Percentiles rank a stretch among this genome's conserved stretches.
phyloP scores from a whole-genome alignment of 2,329 filamentous ascomycete genomes.

The Diaporthe aspalathi region DNA sequence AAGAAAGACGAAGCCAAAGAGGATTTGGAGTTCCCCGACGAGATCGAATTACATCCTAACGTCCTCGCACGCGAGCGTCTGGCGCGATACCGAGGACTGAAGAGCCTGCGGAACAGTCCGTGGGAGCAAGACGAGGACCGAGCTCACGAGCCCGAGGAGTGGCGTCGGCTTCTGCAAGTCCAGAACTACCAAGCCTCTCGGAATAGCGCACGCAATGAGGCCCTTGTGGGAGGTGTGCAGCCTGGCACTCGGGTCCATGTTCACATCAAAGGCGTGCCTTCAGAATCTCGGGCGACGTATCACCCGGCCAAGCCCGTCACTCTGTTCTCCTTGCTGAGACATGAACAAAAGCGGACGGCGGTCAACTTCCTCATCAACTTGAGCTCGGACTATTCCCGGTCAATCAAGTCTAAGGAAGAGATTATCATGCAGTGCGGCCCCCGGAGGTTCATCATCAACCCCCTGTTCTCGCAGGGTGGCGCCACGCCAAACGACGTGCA shows the following conservation, averaged over 20 bases:
- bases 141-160: conserved; percentile 88
- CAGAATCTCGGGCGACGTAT: conserved; percentile 58
- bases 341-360: conserved; percentile 93
- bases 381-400: conserved; percentile 77
- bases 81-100: conserved; percentile 88
- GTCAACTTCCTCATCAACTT: conserved; percentile 92
- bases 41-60: conserved; percentile 92
- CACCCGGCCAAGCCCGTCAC: conserved; percentile 71
- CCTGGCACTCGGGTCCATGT: conserved; percentile 87
- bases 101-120: conserved; percentile 85
- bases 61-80: conserved; percentile 88
- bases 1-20: conserved; percentile 86
- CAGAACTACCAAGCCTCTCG: conserved; percentile 90
- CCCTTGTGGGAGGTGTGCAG: conserved; percentile 86
- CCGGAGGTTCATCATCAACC: conserved; percentile 87
- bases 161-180: conserved; percentile 86
- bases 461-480: conserved; percentile 88
- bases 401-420: conserved; percentile 92
- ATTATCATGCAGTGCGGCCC: conserved; percentile 92
- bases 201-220: conserved; percentile 81
- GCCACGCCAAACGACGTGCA: conserved; percentile 96
- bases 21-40: conserved; percentile 95
- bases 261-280: conserved; percentile 70
- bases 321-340: conserved; percentile 87
- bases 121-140: conserved; percentile 93